Percentiles rank a stretch among this genome's conserved stretches.
These are phyloP conservation scores for Pleodorina starrii DNA, from an alignment of 139 green algal species.

Conservation along the genomic window DNA sequence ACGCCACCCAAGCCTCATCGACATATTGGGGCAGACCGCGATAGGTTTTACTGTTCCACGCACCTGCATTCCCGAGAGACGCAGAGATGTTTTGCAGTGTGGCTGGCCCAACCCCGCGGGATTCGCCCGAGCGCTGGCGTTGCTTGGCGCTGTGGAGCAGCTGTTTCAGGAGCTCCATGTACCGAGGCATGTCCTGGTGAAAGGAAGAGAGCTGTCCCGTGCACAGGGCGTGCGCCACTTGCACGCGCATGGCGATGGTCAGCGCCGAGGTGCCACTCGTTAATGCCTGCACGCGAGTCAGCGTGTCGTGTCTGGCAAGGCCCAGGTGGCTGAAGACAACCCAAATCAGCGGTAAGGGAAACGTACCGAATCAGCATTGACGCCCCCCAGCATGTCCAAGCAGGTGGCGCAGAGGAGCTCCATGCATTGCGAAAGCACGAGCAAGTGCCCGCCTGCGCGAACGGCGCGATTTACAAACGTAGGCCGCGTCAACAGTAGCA, in stretches of 20 bases:
- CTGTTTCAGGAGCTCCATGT: background rate
- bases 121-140: no score
- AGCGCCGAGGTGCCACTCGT: background rate
- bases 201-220: slow-evolving; percentile 19
- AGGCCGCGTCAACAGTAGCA: no score
- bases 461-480: no score
- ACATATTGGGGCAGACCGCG: no score
- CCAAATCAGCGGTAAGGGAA: no score
- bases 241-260: background rate
- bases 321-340: no score
- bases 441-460: background rate
- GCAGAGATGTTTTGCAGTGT: slow-evolving; percentile 33
- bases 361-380: no score
- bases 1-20: no score
- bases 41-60: no score
- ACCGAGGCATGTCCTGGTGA: background rate
- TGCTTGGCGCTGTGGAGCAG: background rate
- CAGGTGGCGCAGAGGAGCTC: background rate
- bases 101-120: background rate
- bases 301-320: no score
- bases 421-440: background rate
- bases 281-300: background rate
- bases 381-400: background rate
- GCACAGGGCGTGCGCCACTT: background rate
- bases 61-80: slow-evolving; percentile 27